phyloP scores from a whole-genome alignment of 352 stramenopile genomes.

The Pythium biforme region DNA sequence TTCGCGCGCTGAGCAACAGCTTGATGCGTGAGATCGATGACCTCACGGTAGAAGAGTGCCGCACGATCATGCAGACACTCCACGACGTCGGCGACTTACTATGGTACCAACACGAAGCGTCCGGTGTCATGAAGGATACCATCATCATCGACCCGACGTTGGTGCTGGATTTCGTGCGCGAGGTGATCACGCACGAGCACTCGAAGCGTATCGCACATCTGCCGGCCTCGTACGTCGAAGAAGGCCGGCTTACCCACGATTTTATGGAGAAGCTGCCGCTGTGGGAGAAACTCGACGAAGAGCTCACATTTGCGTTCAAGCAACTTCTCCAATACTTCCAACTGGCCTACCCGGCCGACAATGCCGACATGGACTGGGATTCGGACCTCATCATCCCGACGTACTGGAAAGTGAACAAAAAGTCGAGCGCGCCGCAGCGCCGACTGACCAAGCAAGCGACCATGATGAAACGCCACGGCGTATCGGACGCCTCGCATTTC shows the following conservation, averaged over 20 bases:
- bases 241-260: conserved; percentile 14
- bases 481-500: conserved; percentile 8
- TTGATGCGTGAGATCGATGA: conserved; percentile 19
- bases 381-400: conserved; percentile 25
- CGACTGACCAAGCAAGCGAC: conserved; percentile 8
- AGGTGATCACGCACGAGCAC: conserved; percentile 22
- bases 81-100: conserved; percentile 24
- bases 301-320: conserved; percentile 22
- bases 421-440: neutral
- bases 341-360: conserved; percentile 20
- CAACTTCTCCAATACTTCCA: conserved; percentile 21
- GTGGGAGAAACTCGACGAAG: conserved; percentile 19
- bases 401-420: conserved; percentile 25
- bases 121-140: conserved; percentile 2
- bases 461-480: conserved; percentile 3
- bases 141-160: conserved; percentile 28
- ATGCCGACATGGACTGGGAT: conserved; percentile 15
- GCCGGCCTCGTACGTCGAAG: neutral
- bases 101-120: conserved; percentile 23
- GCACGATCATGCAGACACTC: conserved; percentile 11
- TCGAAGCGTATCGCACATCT: neutral
- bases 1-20: conserved; percentile 2
- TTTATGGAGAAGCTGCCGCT: conserved; percentile 6
- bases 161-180: conserved; percentile 31
- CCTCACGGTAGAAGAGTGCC: conserved; percentile 17